These are phyloP conservation scores for Aspergillus awamori DNA, from an alignment of 2,329 filamentous ascomycete genomes.

Conservation along the genomic window DNA sequence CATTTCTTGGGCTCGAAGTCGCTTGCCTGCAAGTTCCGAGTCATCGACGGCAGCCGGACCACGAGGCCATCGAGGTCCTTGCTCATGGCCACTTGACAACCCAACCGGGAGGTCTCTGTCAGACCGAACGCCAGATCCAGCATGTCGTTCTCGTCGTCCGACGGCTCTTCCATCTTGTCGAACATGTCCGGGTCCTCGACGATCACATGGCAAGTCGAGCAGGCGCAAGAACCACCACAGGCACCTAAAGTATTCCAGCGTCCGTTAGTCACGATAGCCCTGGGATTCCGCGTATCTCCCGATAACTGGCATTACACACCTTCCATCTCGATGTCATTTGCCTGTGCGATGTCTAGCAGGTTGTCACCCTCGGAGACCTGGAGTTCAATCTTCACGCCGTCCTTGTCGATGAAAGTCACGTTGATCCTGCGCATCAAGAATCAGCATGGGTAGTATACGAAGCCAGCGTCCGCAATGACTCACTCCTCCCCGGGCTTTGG, in stretches of 20 bases:
- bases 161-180: slow-evolving; percentile 76
- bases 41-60: slow-evolving; percentile 88
- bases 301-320: slow-evolving; percentile 48
- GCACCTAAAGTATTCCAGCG: slow-evolving; percentile 59
- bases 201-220: slow-evolving; percentile 90
- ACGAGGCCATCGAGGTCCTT: slow-evolving; percentile 85
- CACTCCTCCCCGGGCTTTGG: slow-evolving; percentile 93
- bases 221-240: slow-evolving; percentile 91
- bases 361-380: slow-evolving; percentile 87
- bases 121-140: slow-evolving; percentile 86
- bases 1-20: slow-evolving; percentile 68
- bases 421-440: slow-evolving; percentile 63
- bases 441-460: not conserved
- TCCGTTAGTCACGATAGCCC: not conserved
- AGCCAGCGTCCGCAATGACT: slow-evolving; percentile 35
- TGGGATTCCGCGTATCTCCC: not conserved
- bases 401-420: slow-evolving; percentile 93
- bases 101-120: slow-evolving; percentile 80
- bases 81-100: slow-evolving; percentile 89
- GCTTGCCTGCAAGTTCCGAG: slow-evolving; percentile 90
- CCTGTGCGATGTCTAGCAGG: slow-evolving; percentile 90
- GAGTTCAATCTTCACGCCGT: slow-evolving; percentile 73
- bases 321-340: slow-evolving; percentile 96
- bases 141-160: slow-evolving; percentile 87
- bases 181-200: slow-evolving; percentile 73